Evolutionary conservation across 371 early-diverging fungal genomes (phyloP).

Genomic region (Haplosporangium sp.): DNA sequence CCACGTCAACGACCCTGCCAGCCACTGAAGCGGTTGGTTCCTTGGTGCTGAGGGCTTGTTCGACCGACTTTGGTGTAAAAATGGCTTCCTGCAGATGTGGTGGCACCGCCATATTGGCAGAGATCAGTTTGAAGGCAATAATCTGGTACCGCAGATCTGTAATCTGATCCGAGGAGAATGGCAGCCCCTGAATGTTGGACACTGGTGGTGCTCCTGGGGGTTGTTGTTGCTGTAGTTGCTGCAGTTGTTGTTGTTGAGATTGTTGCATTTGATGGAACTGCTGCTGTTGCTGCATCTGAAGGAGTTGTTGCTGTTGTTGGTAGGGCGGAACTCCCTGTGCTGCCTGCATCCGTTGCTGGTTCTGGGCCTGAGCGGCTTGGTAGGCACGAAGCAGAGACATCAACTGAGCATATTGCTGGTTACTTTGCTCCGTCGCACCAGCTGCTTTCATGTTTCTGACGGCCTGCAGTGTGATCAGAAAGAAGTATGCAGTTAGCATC

Average conservation of each 20-base stretch:
- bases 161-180: slow-evolving; percentile 75
- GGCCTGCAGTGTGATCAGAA: slow-evolving; percentile 18
- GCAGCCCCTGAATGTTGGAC: slow-evolving; percentile 46
- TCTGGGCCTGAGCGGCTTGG: slow-evolving; percentile 42
- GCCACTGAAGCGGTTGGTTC: slow-evolving; percentile 50
- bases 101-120: slow-evolving; percentile 85
- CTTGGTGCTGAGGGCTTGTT: slow-evolving; percentile 47
- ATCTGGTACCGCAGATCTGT: slow-evolving; percentile 82
- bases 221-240: slow-evolving; percentile 49
- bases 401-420: slow-evolving; percentile 75
- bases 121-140: slow-evolving; percentile 81
- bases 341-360: slow-evolving; percentile 58
- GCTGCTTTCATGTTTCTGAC: slow-evolving; percentile 58
- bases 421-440: slow-evolving; percentile 79
- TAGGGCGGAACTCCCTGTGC: slow-evolving; percentile 45
- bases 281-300: slow-evolving; percentile 50
- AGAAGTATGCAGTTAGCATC: background rate
- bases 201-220: slow-evolving; percentile 32
- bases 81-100: slow-evolving; percentile 75
- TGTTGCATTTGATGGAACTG: slow-evolving; percentile 54
- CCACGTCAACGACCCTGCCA: slow-evolving; percentile 52
- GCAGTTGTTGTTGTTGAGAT: slow-evolving; percentile 47
- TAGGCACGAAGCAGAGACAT: slow-evolving; percentile 67
- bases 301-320: slow-evolving; percentile 56
- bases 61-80: slow-evolving; percentile 63